Percentiles rank a stretch among this genome's conserved stretches.
Evolutionary conservation across 164 flowering plant species (phyloP).

Genomic region (Chimonanthus salicifolius): DNA sequence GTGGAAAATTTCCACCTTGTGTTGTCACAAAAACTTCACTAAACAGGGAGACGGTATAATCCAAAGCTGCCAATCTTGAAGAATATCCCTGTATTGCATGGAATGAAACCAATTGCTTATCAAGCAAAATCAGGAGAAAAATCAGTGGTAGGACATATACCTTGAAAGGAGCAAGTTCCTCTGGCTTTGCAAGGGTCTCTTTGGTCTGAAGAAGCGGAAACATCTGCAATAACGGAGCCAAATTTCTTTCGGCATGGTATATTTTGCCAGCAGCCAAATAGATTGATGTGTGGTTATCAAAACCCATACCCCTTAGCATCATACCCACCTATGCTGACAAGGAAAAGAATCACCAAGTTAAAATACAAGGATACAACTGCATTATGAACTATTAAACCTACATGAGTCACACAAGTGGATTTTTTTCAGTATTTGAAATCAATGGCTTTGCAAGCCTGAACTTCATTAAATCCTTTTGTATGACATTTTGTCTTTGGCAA

Average conservation of each 20-base stretch:
- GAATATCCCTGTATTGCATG: conserved; percentile 50
- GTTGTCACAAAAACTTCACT: conserved; percentile 95
- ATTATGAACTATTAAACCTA: too few relatives aligned
- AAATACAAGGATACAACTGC: background rate
- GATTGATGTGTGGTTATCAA: conserved; percentile 59
- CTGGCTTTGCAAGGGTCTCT: conserved; percentile 58
- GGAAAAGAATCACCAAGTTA: conserved; percentile 12
- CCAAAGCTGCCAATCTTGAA: conserved; percentile 92
- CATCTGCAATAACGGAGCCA: conserved; percentile 61
- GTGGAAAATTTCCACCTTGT: conserved; percentile 96
- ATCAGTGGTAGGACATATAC: conserved; percentile 18
- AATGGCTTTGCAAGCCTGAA: background rate
- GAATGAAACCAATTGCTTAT: background rate
- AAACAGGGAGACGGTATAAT: conserved; percentile 67
- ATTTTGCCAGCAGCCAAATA: conserved; percentile 80
- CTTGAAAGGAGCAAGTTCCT: conserved; percentile 64
- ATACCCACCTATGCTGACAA: conserved; percentile 73
- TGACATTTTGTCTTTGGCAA: background rate
- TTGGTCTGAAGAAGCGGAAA: conserved; percentile 70
- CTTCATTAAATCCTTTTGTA: background rate
- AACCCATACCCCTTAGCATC: conserved; percentile 94
- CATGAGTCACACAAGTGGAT: too few relatives aligned
- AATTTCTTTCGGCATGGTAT: conserved; percentile 47
- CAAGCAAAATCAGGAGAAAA: background rate
- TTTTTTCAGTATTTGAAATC: too few relatives aligned